Percentiles rank a stretch among this genome's conserved stretches.
These are phyloP conservation scores for Phytophthora hybrid DNA, from an alignment of 352 stramenopile species.

Conservation along the genomic window DNA sequence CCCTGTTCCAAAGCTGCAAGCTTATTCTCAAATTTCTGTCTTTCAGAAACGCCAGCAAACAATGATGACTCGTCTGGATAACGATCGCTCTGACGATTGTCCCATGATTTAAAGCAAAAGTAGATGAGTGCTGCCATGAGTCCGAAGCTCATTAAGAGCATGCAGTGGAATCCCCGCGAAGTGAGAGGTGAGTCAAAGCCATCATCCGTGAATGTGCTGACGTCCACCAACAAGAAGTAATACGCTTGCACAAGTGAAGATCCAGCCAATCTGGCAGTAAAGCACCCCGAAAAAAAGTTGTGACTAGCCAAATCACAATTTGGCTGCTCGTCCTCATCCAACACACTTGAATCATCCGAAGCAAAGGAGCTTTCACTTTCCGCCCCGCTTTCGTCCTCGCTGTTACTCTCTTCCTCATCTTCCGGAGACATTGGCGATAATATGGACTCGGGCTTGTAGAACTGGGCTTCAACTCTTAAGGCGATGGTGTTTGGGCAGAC, in stretches of 20 bases:
- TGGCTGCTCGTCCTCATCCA: constrained; percentile 17
- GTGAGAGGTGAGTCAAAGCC: background rate
- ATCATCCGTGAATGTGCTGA: constrained; percentile 25
- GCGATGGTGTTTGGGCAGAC: constrained; percentile 63
- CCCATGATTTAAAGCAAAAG: constrained; percentile 62
- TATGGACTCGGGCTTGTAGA: constrained; percentile 11
- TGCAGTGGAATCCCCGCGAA: constrained; percentile 39
- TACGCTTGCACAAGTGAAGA: constrained; percentile 61
- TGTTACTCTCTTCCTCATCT: constrained; percentile 25
- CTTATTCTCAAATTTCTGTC: constrained; percentile 45
- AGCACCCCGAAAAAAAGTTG: constrained; percentile 51
- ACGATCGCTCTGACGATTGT: constrained; percentile 21
- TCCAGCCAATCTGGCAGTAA: constrained; percentile 50
- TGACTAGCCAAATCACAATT: constrained; percentile 24
- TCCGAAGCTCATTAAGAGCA: constrained; percentile 50
- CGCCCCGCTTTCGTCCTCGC: constrained; percentile 29
- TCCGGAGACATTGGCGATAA: constrained; percentile 23
- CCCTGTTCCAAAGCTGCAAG: constrained; percentile 36
- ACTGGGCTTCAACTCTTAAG: constrained; percentile 46
- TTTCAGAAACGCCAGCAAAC: background rate
- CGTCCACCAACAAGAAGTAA: constrained; percentile 62
- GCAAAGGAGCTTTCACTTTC: constrained; percentile 38
- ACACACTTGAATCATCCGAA: constrained; percentile 23
- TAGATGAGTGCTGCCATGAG: constrained; percentile 50
- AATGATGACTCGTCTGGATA: background rate